phyloP scores from a whole-genome alignment of 106 monocot genomes.

The Phalaenopsis equestris region DNA sequence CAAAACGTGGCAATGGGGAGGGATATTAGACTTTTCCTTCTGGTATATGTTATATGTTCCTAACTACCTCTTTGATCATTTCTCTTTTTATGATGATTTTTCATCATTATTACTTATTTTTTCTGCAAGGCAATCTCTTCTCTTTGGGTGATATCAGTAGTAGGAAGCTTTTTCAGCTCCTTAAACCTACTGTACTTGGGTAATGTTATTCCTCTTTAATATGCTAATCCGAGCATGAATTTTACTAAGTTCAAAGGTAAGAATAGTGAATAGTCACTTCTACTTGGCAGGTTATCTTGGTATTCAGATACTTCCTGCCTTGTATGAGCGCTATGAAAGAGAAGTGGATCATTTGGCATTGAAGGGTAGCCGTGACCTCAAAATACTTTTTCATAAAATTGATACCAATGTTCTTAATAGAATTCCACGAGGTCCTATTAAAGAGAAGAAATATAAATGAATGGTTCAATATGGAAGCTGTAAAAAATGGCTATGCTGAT shows the following conservation, averaged over 20 bases:
- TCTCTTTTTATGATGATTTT: background rate
- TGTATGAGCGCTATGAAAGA: conserved; percentile 23
- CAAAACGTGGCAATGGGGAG: conserved; percentile 55
- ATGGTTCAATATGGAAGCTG: background rate
- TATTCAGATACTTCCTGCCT: conserved; percentile 12
- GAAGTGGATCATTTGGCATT: conserved; percentile 23
- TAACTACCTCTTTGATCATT: background rate
- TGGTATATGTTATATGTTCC: conserved; percentile 23
- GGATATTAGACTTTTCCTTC: conserved; percentile 47
- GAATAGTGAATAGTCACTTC: background rate
- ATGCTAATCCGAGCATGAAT: background rate
- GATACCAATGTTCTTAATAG: conserved; percentile 20
- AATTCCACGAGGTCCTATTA: conserved; percentile 20
- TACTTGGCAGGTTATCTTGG: conserved; percentile 9
- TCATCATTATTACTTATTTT: background rate
- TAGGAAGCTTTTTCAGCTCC: conserved; percentile 37
- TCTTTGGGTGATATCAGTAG: conserved; percentile 38
- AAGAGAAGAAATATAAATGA: conserved; percentile 20
- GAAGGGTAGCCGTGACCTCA: conserved; percentile 19
- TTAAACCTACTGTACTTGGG: conserved; percentile 40
- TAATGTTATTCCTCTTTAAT: conserved; percentile 3
- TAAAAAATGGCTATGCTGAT: background rate
- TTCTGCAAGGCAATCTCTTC: conserved; percentile 23
- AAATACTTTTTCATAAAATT: conserved; percentile 7
- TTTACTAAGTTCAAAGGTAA: background rate